A percentile compares a stretch with the other conserved stretches of the same genome.
Evolutionary conservation across 805 yeast genomes (phyloP).

Genomic region (Ogataea nakhonphanomensis): DNA sequence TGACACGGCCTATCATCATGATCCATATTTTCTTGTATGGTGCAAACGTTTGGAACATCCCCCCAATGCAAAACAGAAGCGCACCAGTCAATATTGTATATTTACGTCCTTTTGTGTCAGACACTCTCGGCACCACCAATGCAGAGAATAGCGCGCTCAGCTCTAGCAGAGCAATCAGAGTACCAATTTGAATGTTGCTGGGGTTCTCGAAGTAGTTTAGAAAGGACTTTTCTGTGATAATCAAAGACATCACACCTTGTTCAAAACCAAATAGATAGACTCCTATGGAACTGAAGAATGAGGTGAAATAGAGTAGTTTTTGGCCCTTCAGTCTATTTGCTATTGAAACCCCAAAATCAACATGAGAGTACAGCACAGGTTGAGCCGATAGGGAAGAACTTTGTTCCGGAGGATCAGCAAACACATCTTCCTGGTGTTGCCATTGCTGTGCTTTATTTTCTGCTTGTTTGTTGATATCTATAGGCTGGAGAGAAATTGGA

Average conservation of each 20-base stretch:
- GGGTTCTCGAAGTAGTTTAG: constrained; percentile 67
- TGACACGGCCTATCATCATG: constrained; percentile 70
- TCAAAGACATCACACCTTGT: constrained; percentile 77
- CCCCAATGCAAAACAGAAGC: constrained; percentile 69
- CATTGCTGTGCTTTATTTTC: constrained; percentile 12
- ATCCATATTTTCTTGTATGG: constrained; percentile 37
- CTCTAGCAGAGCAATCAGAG: constrained; percentile 82
- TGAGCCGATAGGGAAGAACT: not conserved
- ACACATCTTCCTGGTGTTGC: constrained; percentile 16
- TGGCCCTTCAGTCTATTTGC: constrained; percentile 22
- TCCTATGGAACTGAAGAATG: constrained; percentile 26
- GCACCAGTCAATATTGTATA: constrained; percentile 76
- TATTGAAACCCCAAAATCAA: constrained; percentile 21
- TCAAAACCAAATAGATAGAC: constrained; percentile 66
- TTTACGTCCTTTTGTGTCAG: constrained; percentile 77
- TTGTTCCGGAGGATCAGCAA: constrained; percentile 5
- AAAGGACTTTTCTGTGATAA: constrained; percentile 69
- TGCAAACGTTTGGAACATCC: constrained; percentile 64
- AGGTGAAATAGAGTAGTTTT: constrained; percentile 25
- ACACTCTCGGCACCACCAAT: constrained; percentile 66
- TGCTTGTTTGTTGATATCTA: constrained; percentile 4
- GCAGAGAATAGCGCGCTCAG: constrained; percentile 79
- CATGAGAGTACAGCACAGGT: constrained; percentile 14
- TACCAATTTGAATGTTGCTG: constrained; percentile 65
- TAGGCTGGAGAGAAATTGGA: constrained; percentile 10